These are phyloP conservation scores for Alternaria tenuissima DNA, from an alignment of 2,329 filamentous ascomycete genomes.

Conservation along the genomic window DNA sequence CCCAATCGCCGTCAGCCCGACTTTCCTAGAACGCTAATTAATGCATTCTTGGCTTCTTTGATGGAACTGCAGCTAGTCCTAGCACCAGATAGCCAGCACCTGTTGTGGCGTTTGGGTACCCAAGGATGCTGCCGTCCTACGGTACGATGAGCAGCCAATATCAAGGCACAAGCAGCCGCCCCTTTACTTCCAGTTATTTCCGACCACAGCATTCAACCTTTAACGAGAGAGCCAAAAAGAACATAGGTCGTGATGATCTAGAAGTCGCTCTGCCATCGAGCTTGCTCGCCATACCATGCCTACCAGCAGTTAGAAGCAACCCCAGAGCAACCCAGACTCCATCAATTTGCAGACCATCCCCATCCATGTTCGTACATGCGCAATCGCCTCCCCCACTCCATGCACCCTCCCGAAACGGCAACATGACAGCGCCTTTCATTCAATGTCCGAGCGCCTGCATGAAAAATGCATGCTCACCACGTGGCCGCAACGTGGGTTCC, in stretches of 20 bases:
- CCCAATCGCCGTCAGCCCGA: neutral
- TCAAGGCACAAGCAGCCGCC: neutral
- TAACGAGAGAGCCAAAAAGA: neutral
- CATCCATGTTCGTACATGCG: neutral
- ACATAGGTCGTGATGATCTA: neutral
- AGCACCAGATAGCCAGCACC: slow-evolving; percentile 3
- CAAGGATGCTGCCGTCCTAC: neutral
- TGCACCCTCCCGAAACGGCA: neutral
- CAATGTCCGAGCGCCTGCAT: slow-evolving; percentile 16
- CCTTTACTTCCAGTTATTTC: neutral
- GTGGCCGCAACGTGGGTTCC: slow-evolving; percentile 14
- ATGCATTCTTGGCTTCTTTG: slow-evolving; percentile 1
- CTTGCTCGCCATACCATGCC: neutral
- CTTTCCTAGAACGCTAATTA: neutral
- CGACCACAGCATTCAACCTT: neutral
- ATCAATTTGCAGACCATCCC: neutral
- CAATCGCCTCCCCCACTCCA: neutral
- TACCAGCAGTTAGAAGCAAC: neutral
- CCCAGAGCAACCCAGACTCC: neutral
- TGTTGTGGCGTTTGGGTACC: neutral
- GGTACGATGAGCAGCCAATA: neutral
- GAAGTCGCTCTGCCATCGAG: neutral
- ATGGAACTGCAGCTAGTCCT: slow-evolving; percentile 6
- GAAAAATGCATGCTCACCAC: slow-evolving; percentile 14
- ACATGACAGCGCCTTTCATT: slow-evolving; percentile 4